These are phyloP conservation scores for Prunella vulgaris DNA, from an alignment of 257 asterid genomes.

Conservation along the genomic window DNA sequence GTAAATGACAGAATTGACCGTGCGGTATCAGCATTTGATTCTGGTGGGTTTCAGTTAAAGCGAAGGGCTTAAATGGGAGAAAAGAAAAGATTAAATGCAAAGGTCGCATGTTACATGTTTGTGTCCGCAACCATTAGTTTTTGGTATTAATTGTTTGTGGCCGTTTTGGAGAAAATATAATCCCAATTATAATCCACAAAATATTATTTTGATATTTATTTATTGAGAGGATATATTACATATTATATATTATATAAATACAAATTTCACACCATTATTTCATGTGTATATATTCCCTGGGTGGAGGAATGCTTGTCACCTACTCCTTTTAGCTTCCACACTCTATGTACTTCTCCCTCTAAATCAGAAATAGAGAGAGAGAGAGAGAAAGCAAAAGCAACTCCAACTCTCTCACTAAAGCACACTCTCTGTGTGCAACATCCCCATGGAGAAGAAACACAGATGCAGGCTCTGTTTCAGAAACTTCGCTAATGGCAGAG, in stretches of 20 bases:
- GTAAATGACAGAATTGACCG: conserved; percentile 4
- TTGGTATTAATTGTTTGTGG: conserved; percentile 43
- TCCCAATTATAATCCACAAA: conserved; percentile 24
- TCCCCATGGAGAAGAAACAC: conserved; percentile 64
- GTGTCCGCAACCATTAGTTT: conserved; percentile 30
- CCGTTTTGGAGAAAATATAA: conserved; percentile 47
- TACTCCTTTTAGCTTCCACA: conserved; percentile 65
- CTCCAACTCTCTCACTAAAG: conserved; percentile 8
- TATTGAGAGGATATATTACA: not conserved
- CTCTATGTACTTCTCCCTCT: conserved; percentile 44
- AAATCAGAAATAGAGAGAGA: no score
- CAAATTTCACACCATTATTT: not conserved
- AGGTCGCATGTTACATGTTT: conserved; percentile 78
- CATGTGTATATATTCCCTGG: conserved; percentile 36
- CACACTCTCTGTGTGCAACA: not conserved
- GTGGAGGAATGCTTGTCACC: conserved; percentile 84
- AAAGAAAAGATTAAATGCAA: conserved; percentile 39
- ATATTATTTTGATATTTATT: conserved; percentile 21
- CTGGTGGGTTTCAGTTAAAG: conserved; percentile 2
- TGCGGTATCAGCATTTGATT: not conserved
- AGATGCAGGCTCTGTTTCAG: conserved; percentile 70
- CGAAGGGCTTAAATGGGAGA: conserved; percentile 33
- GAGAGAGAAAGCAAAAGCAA: conserved; percentile 20
- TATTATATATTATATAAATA: not conserved
- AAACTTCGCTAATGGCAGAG: conserved; percentile 66